Evolutionary conservation across 2,329 filamentous ascomycete genomes (phyloP), one percentile per base, ranked within the genome.

Genomic region (Thyridium curvatum): DNA sequence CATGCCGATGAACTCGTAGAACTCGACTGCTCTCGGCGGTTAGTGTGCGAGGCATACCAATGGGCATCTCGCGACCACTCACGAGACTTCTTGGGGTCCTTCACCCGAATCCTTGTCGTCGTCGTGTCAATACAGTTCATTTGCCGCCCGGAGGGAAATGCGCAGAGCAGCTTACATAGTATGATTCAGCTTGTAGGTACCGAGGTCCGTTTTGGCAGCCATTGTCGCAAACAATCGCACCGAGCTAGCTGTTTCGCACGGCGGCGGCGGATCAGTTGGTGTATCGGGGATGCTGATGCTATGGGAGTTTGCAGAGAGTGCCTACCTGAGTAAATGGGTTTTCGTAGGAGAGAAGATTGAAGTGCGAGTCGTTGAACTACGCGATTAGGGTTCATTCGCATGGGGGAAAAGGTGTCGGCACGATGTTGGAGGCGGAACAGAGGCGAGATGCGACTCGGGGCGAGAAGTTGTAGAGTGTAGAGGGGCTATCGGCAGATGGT

Each of bases 1-100:
- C 76, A 97, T 81, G 52, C 93, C 93, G 14, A 98, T 77, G 61
- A 88, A 86, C 59, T 95, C 83, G 65, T 97, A 98, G 66, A 94
- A 98, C 51, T 91, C 85, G 63, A 97, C 80, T 77, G 58, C 18
- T 15, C 18, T 15, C 18, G n/a, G 15, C 9, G 16, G 31, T 12
- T 17, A 32, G 21, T 26, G n/a, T n/a, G n/a, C n/a, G n/a, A n/a
- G n/a, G n/a, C n/a, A n/a, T n/a, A n/a, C n/a, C n/a, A n/a, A n/a
- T n/a, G n/a, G n/a, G 28, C 32, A n/a, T 18, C 18, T 30, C 28
- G 32, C n/a, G 8, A 31, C 39, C 10, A 56, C 65, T 35, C 68
- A 84, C 83, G 65, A 30, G 84, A 88, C 58, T 73, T 78, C 65
- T 90, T 83, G 10, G 91, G 91, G 66, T 98, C 89, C 66, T 97